Conservation (phyloP, 192 early-diverging fungal species). For the Coemansia sp. region DNA sequence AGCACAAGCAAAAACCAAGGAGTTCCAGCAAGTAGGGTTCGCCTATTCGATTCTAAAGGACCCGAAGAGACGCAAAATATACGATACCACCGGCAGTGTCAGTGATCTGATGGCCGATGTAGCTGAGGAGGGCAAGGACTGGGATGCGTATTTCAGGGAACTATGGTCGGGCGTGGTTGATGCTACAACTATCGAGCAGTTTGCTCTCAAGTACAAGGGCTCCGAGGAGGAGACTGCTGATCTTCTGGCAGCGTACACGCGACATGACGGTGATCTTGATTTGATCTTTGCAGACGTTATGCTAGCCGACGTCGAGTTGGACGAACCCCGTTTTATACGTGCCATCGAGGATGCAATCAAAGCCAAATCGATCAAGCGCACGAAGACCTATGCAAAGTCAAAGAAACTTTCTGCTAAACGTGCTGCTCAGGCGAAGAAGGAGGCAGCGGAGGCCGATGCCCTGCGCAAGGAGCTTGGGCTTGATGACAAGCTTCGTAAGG, state of each 20-base stretch:
- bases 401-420: slow-evolving; percentile 57
- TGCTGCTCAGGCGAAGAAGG: slow-evolving; percentile 57
- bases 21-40: slow-evolving; percentile 75
- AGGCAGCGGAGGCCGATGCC: slow-evolving; percentile 64
- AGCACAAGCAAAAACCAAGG: slow-evolving; percentile 49
- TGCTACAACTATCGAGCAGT: slow-evolving; percentile 73
- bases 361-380: slow-evolving; percentile 54
- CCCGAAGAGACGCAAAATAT: slow-evolving; percentile 59
- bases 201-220: slow-evolving; percentile 68
- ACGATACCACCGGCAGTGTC: slow-evolving; percentile 76
- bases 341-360: slow-evolving; percentile 70
- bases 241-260: slow-evolving; percentile 65
- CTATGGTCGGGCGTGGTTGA: slow-evolving; percentile 74
- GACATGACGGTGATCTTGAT: slow-evolving; percentile 71
- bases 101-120: slow-evolving; percentile 48
- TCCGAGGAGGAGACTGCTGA: slow-evolving; percentile 76
- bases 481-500: slow-evolving; percentile 59
- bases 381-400: slow-evolving; percentile 59
- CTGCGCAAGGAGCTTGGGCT: slow-evolving; percentile 61
- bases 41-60: slow-evolving; percentile 79
- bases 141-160: slow-evolving; percentile 81
- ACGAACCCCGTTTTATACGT: slow-evolving; percentile 62
- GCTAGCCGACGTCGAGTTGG: slow-evolving; percentile 59
- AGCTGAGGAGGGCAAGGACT: slow-evolving; percentile 62
- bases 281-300: slow-evolving; percentile 64